Conservation (phyloP, 169 alveolate genomes). For the Eimeria falciformis region DNA sequence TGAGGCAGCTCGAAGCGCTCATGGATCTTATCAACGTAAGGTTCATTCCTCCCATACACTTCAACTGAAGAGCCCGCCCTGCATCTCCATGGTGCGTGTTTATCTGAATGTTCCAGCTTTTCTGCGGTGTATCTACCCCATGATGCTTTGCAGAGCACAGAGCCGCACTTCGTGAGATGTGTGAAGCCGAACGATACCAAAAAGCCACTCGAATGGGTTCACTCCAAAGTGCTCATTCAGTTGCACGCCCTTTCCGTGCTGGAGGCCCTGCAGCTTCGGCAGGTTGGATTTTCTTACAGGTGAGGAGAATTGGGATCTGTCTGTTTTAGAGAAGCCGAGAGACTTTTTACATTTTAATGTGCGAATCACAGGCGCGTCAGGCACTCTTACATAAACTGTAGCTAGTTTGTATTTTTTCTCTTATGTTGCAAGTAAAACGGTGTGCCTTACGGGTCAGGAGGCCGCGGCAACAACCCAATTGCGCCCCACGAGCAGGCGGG, state of each 20-base stretch:
- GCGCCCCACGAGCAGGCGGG: no score
- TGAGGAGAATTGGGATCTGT: no score
- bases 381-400: no score
- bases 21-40: slow-evolving; percentile 89
- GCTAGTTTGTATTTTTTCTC: no score
- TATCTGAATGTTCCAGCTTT: neutral
- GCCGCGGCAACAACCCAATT: no score
- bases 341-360: no score
- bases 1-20: slow-evolving; percentile 89
- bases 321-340: no score
- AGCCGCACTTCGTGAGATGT: slow-evolving; percentile 94
- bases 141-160: slow-evolving; percentile 84
- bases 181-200: slow-evolving; percentile 93
- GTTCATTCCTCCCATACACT: neutral
- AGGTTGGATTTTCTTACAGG: slow-evolving; percentile 92
- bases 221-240: slow-evolving; percentile 91
- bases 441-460: no score
- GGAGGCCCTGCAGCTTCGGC: slow-evolving; percentile 93
- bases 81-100: neutral
- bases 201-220: slow-evolving; percentile 92
- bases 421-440: no score
- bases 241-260: slow-evolving; percentile 94
- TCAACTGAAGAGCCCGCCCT: neutral
- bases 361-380: no score
- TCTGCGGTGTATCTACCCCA: neutral